These are phyloP conservation scores for Solanum bulbocastanum DNA, from an alignment of 257 asterid genomes.

Conservation along the genomic window DNA sequence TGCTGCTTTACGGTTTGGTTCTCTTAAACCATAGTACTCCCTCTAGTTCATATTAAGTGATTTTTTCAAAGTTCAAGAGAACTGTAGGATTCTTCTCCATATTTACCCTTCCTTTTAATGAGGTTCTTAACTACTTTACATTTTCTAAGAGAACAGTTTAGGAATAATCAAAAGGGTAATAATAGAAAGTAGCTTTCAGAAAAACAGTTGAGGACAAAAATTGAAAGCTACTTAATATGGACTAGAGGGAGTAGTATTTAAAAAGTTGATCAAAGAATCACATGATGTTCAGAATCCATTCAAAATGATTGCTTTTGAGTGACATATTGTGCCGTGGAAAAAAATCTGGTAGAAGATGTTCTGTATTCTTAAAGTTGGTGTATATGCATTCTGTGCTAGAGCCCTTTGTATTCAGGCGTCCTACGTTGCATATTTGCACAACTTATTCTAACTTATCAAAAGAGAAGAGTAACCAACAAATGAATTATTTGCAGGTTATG, in stretches of 20 bases:
- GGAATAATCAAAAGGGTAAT: neutral
- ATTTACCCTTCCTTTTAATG: neutral
- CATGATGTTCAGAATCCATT: neutral
- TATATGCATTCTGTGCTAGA: neutral
- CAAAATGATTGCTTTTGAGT: neutral
- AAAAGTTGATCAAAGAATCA: neutral
- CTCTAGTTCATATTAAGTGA: neutral
- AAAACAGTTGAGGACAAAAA: too few relatives aligned
- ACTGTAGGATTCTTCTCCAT: neutral
- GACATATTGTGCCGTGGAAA: neutral
- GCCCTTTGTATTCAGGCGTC: neutral
- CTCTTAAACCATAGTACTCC: neutral
- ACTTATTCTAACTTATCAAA: neutral
- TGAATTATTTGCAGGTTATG: neutral
- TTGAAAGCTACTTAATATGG: neutral
- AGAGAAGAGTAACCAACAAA: neutral
- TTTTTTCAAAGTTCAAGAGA: neutral
- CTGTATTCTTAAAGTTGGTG: neutral
- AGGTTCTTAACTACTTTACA: neutral
- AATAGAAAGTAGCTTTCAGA: neutral
- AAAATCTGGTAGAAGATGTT: neutral
- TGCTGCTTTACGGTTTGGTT: neutral
- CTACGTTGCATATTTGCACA: neutral
- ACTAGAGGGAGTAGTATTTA: neutral
- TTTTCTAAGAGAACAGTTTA: neutral